A percentile compares a stretch with the other conserved stretches of the same genome.
phyloP scores from a whole-genome alignment of 805 yeast species.

The Isabelozyma pseudorhagii region DNA sequence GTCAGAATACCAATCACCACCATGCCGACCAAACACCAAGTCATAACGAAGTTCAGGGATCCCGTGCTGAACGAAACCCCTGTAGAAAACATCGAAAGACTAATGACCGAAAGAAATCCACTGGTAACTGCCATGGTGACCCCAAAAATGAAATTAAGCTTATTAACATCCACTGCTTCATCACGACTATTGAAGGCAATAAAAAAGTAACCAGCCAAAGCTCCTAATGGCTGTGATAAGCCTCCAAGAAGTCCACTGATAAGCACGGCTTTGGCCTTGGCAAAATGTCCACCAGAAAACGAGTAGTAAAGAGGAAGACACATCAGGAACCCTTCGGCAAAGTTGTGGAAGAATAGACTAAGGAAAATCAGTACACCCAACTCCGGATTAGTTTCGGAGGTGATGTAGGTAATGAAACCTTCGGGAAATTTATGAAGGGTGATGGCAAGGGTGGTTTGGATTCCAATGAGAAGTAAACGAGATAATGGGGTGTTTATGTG shows the following conservation, averaged over 20 bases:
- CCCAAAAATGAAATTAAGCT: conserved; percentile 52
- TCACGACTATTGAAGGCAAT: conserved; percentile 30
- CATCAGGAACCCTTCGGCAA: conserved; percentile 93
- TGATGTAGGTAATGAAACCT: conserved; percentile 85
- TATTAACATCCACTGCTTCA: conserved; percentile 25
- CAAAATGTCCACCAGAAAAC: conserved; percentile 43
- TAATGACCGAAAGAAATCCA: conserved; percentile 81
- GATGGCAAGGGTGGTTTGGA: conserved; percentile 86
- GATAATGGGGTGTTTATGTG: conserved; percentile 75
- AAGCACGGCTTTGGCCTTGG: conserved; percentile 54
- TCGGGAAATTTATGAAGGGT: conserved; percentile 92
- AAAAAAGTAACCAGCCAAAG: conserved; percentile 61
- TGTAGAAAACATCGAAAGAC: conserved; percentile 81
- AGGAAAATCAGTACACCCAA: conserved; percentile 80
- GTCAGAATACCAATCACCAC: conserved; percentile 47
- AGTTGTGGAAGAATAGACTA: conserved; percentile 84
- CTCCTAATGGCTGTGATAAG: conserved; percentile 87
- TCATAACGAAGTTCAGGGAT: conserved; percentile 52
- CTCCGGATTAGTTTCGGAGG: conserved; percentile 58
- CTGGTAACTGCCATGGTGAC: conserved; percentile 67
- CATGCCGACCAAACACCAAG: conserved; percentile 63
- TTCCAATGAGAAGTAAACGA: conserved; percentile 77
- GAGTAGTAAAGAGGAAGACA: conserved; percentile 86
- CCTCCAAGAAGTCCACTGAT: conserved; percentile 75
- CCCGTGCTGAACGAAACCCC: conserved; percentile 76